phyloP scores from a whole-genome alignment of 768 basidiomycete species.

The Panaeolus cyanescens region DNA sequence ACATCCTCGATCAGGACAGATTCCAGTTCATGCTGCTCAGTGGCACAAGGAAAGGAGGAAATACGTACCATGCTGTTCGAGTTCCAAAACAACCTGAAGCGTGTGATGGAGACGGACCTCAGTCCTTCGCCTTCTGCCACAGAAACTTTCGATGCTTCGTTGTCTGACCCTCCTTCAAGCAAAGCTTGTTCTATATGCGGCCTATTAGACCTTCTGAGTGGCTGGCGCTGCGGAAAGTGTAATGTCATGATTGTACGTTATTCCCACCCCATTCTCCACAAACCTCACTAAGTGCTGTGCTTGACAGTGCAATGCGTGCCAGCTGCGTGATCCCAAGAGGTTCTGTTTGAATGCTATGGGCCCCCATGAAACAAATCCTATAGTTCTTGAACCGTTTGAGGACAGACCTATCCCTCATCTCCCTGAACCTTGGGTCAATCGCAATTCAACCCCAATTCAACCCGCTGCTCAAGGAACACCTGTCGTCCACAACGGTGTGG shows the following conservation, averaged over 20 bases:
- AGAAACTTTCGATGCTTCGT: neutral
- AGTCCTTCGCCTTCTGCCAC: neutral
- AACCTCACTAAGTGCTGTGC: conserved; percentile 9
- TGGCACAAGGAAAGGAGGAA: conserved; percentile 49
- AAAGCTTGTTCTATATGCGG: neutral
- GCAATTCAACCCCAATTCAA: conserved; percentile 1
- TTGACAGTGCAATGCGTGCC: conserved; percentile 35
- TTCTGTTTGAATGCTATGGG: conserved; percentile 31
- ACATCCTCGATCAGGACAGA: neutral
- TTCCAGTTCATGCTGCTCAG: conserved; percentile 40
- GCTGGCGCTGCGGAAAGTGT: conserved; percentile 32
- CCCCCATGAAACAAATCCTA: conserved; percentile 25
- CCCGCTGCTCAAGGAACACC: conserved; percentile 19
- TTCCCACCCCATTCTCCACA: neutral
- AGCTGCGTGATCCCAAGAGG: conserved; percentile 14
- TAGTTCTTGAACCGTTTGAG: conserved; percentile 12
- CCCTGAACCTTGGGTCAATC: conserved; percentile 19
- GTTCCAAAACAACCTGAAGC: conserved; percentile 59
- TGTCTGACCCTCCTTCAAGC: neutral
- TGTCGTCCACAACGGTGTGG: conserved; percentile 56
- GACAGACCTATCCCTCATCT: conserved; percentile 18
- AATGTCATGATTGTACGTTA: conserved; percentile 35
- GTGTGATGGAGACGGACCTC: conserved; percentile 34
- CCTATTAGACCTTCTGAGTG: neutral
- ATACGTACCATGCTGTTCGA: conserved; percentile 44